Evolutionary conservation across 176 grass and related monocot species (phyloP).

Genomic region (Hordeum vulgare): DNA sequence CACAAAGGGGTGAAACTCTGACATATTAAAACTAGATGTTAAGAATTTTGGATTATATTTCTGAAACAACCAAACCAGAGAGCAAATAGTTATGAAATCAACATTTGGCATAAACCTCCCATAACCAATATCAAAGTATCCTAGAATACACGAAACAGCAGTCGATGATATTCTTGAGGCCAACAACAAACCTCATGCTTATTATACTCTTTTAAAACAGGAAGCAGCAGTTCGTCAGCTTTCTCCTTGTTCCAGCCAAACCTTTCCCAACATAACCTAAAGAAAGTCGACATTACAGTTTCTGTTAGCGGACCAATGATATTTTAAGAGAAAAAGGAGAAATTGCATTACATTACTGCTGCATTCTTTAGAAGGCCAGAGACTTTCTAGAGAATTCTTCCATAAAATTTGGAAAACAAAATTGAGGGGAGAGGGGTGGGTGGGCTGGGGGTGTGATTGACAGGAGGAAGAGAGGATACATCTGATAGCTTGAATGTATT

Average conservation of each 20-base stretch:
- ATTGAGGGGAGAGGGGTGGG: no score
- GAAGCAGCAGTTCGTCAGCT: conserved; percentile 85
- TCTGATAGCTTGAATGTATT: neutral
- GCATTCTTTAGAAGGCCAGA: neutral
- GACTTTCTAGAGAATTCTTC: neutral
- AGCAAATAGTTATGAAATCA: neutral
- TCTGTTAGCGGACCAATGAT: neutral
- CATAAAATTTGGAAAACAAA: neutral
- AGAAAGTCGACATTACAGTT: conserved; percentile 4
- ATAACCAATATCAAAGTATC: conserved; percentile 8
- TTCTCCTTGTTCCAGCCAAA: conserved; percentile 96
- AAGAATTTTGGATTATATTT: neutral
- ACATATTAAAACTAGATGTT: neutral
- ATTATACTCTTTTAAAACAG: conserved; percentile 92
- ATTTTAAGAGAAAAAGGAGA: neutral
- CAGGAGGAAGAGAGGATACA: neutral
- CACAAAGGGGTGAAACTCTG: neutral
- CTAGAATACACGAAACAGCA: conserved; percentile 10
- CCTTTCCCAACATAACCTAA: conserved; percentile 91
- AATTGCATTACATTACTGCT: neutral
- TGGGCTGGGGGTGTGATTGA: neutral
- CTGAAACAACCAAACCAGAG: neutral
- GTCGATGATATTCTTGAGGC: conserved; percentile 7
- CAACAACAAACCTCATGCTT: conserved; percentile 59
- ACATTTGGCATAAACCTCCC: neutral